phyloP scores from a whole-genome alignment of 2,329 filamentous ascomycete genomes.

The Dendrostoma leiphaemia region DNA sequence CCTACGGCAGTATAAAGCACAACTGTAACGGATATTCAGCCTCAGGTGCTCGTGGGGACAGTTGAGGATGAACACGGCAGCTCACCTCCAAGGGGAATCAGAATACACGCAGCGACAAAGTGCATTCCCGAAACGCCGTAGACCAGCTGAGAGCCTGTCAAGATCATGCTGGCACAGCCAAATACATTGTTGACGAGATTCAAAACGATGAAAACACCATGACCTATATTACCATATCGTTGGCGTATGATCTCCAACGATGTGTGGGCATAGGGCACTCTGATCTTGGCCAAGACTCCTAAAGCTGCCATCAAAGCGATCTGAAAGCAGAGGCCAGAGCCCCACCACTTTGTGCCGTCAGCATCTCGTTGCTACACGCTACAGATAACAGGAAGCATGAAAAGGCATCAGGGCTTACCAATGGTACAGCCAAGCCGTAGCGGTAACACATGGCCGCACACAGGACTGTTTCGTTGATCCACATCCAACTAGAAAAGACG shows the following conservation, averaged over 20 bases:
- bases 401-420: constrained; percentile 6
- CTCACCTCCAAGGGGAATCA: constrained; percentile 42
- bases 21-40: constrained; percentile 26
- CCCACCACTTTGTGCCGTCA: constrained; percentile 34
- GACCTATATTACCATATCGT: constrained; percentile 42
- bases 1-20: constrained; percentile 47
- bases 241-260: constrained; percentile 47
- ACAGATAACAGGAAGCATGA: background rate
- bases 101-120: constrained; percentile 42
- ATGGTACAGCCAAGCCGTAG: constrained; percentile 25
- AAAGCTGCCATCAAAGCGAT: constrained; percentile 48
- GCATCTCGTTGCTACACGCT: background rate
- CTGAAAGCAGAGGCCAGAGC: constrained; percentile 34
- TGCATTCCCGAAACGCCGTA: constrained; percentile 47
- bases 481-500: constrained; percentile 36
- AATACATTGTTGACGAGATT: constrained; percentile 43
- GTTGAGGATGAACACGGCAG: background rate
- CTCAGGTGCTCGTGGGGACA: no score
- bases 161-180: constrained; percentile 43
- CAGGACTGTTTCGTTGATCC: constrained; percentile 42
- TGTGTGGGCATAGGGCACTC: constrained; percentile 49
- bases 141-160: constrained; percentile 43
- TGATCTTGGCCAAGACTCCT: constrained; percentile 46
- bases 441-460: constrained; percentile 32
- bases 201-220: constrained; percentile 38